Conservation (phyloP, 805 yeast genomes). For the Scheffersomyces stipitis region DNA sequence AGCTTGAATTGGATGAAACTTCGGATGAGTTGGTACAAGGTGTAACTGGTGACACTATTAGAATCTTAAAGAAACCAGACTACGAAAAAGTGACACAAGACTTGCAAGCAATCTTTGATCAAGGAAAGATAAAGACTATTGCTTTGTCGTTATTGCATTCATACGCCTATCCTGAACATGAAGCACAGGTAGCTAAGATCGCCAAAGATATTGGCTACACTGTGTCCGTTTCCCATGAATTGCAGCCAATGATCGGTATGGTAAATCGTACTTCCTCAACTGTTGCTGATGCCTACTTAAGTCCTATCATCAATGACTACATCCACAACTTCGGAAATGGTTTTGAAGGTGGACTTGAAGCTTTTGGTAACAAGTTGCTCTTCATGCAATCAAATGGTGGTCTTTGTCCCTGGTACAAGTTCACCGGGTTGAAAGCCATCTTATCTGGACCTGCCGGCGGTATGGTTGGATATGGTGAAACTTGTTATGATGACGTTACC, state of each 20-base stretch:
- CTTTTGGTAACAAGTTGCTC: constrained; percentile 56
- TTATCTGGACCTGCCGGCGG: constrained; percentile 98
- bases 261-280: constrained; percentile 43
- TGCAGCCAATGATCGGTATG: constrained; percentile 46
- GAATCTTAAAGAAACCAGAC: constrained; percentile 33
- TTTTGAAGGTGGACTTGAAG: constrained; percentile 38
- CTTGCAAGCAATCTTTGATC: constrained; percentile 23
- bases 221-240: constrained; percentile 38
- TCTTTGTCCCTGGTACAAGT: constrained; percentile 75
- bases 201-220: constrained; percentile 38
- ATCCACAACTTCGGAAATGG: constrained; percentile 38
- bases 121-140: constrained; percentile 24
- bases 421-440: constrained; percentile 86
- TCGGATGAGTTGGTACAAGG: constrained; percentile 34
- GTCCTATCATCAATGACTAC: constrained; percentile 38
- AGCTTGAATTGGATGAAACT: constrained; percentile 19
- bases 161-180: constrained; percentile 42
- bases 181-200: constrained; percentile 31
- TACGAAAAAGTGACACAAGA: constrained; percentile 19
- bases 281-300: constrained; percentile 44
- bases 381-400: constrained; percentile 99
- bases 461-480: constrained; percentile 87
- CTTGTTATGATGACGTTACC: constrained; percentile 55
- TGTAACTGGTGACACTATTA: constrained; percentile 32
- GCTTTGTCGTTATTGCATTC: constrained; percentile 43